Conservation (phyloP, 169 alveolate species). For the Plasmodium vivax region DNA sequence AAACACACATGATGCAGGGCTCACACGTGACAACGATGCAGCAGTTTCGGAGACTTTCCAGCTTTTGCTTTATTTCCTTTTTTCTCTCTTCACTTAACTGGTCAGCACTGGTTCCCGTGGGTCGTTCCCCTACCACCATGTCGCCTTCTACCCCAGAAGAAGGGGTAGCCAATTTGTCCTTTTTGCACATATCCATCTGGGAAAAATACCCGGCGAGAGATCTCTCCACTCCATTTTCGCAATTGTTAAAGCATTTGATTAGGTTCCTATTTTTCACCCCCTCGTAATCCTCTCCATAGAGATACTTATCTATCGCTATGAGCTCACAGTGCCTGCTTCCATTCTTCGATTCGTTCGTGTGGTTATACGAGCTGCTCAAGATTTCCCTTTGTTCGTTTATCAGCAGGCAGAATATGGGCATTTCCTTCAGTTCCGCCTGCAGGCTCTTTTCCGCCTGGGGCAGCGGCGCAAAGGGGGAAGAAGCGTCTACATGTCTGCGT, state of each 20-base stretch:
- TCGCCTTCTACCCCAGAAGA: not conserved
- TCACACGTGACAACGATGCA: slow-evolving; percentile 82
- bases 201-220: slow-evolving; percentile 21
- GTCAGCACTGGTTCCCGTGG: not conserved
- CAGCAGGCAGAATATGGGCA: slow-evolving; percentile 54
- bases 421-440: slow-evolving; percentile 49
- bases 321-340: slow-evolving; percentile 70
- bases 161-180: not conserved
- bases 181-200: not conserved
- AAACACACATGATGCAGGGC: slow-evolving; percentile 91
- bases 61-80: not conserved
- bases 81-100: slow-evolving; percentile 14
- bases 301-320: slow-evolving; percentile 62
- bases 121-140: not conserved
- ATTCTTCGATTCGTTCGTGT: slow-evolving; percentile 63
- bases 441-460: slow-evolving; percentile 63
- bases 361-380: slow-evolving; percentile 43
- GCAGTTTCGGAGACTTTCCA: slow-evolving; percentile 18
- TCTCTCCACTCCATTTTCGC: slow-evolving; percentile 20
- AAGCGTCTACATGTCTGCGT: not conserved
- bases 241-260: slow-evolving; percentile 57
- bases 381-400: slow-evolving; percentile 58
- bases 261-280: slow-evolving; percentile 38
- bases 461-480: not conserved
- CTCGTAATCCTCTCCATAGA: slow-evolving; percentile 63